Base-by-base conservation (phyloP, 352 stramenopile genomes). In the Globisporangium splendens region DNA sequence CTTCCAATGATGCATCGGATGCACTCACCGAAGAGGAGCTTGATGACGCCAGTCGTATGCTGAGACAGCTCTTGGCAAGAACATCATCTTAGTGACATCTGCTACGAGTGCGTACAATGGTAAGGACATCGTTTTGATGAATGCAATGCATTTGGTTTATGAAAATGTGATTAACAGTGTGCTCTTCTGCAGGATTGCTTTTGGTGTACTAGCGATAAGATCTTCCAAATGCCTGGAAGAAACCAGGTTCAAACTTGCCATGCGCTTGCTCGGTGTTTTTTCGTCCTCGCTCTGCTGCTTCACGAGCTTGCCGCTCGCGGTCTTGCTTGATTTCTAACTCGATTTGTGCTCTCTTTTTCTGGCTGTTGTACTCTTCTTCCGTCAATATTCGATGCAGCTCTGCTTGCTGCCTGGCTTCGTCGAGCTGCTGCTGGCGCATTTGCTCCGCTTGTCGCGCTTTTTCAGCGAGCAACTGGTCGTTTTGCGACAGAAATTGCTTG, bases 151-250 rank as follows among this genome's bases (percentile, higher is more conserved):
- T 4, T 44, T 41, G 22, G 10, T 58, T 15, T 50, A 50, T 57
- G 46, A 38, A 49, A 58, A 44, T 58, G 42, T 24, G 33, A 31
- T 48, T 56, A 58, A 43, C 33, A 24, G 20, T 54, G 17, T 31
- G 46, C 14, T 57, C 35, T 46, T 47, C 13, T 28, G 18, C 21
- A 39, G 17, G 11, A 50, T 12, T 50, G 39, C 14, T 14, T 31
- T 13, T 42, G 24, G 3, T 18, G 0, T 50, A 24, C 59, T 66
- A 93, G 73, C 83, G 80, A 66, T 90, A 93, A n/a, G 83, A 91
- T 28, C 69, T 69, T 28, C 80, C 83, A 50, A 93, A 93, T 28
- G 56, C 63, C 51, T 88, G 75, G 63, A 93, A 93, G 63, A 93
- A 93, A 3, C 64, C 64, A n/a, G 72, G 67, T 50, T 93, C 79